A percentile compares a stretch with the other conserved stretches of the same genome.
Conservation (phyloP, 768 basidiomycete genomes). For the Lentinula aciculospora region DNA sequence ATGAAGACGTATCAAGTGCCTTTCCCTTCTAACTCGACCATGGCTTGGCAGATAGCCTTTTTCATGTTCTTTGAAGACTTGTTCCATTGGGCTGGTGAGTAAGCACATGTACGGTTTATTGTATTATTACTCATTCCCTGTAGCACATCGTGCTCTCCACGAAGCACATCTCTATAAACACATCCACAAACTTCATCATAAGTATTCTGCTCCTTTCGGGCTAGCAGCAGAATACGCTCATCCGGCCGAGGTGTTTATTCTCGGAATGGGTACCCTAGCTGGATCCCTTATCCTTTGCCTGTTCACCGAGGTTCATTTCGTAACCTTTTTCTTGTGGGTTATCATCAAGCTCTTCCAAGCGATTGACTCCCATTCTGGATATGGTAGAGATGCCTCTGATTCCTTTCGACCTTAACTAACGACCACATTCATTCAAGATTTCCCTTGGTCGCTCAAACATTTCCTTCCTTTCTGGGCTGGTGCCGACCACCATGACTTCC, state of each 20-base stretch:
- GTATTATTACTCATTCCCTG: constrained; percentile 7
- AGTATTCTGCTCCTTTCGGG: constrained; percentile 95
- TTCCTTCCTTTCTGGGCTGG: constrained; percentile 95
- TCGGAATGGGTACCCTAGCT: constrained; percentile 85
- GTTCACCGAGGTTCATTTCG: constrained; percentile 76
- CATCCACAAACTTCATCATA: constrained; percentile 97
- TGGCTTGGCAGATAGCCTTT: constrained; percentile 71
- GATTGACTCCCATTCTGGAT: constrained; percentile 95
- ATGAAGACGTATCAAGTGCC: constrained; percentile 94
- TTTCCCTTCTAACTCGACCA: constrained; percentile 66
- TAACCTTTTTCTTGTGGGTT: constrained; percentile 94
- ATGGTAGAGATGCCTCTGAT: constrained; percentile 47
- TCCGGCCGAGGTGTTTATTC: constrained; percentile 92
- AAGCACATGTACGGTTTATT: not conserved
- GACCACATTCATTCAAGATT: constrained; percentile 44
- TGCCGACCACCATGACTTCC: constrained; percentile 97
- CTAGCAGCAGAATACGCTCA: constrained; percentile 98
- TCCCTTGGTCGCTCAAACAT: constrained; percentile 95
- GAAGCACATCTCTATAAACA: constrained; percentile 80
- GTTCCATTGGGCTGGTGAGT: constrained; percentile 80
- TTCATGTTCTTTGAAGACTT: constrained; percentile 97
- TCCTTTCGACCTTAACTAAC: not conserved
- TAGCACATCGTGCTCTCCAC: constrained; percentile 89
- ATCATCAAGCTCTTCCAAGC: constrained; percentile 93
- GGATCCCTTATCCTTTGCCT: constrained; percentile 86